Base-by-base conservation (phyloP, 2,329 filamentous ascomycete genomes). In the Gliomastix tumulicola region DNA sequence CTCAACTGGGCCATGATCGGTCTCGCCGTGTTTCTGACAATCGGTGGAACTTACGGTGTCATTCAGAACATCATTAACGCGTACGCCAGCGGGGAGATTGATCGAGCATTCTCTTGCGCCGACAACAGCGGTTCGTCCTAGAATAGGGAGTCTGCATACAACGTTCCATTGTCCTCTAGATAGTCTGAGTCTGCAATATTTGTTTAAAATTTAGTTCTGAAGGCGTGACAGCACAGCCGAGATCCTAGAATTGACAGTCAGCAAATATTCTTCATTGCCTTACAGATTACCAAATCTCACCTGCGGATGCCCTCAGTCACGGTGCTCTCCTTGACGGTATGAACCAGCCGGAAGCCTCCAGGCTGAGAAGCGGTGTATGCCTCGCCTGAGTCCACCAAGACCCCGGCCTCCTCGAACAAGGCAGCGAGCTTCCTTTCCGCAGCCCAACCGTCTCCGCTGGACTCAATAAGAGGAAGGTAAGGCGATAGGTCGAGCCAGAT, bases 21-120 rank as follows among this genome's bases (percentile, higher is more conserved):
- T 1, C 36, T 63, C 1, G 59, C 56, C 1, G 48, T 47, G 1
- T 66, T 66, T 39, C 23, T 66, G 42, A 62, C 56, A 2, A 41
- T 65, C 16, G 60, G 58, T 12, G 63, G 63, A 4, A 67, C 59
- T 3, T 63, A 62, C 36, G 58, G 66, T 21, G 63, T 68, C 5
- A 59, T 74, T 15, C 56, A 67, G 40, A 57, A 65, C 44, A 72
- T 76, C 41, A 66, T 66, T 35, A 54, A 66, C 34, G 69, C 69
- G 3, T 76, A 74, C 48, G 62, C 57, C 4, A 54, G 55, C 32
- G 65, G 63, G 1, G 47, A 56, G 35, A 71, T 72, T 38, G 61
- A 61, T 22, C 54, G 51, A 28, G 65, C 66, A 0, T 72, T 71
- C 36, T 61, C 59, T 16, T 70, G 66, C 41, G 62, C 57, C 3